These are phyloP conservation scores for Aciculosporium take DNA, from an alignment of 2,329 filamentous ascomycete species.

Conservation along the genomic window DNA sequence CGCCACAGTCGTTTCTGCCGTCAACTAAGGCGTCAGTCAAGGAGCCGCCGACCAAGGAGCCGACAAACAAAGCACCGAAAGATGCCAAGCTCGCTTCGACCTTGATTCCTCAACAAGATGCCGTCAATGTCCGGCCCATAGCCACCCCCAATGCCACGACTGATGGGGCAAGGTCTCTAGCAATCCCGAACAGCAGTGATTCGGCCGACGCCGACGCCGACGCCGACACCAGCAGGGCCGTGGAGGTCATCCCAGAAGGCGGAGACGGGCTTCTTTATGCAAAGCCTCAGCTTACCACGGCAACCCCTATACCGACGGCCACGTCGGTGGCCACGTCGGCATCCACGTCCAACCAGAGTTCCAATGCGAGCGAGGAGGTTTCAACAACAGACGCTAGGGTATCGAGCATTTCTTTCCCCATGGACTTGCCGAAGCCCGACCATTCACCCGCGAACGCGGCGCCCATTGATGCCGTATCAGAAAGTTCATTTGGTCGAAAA, in stretches of 20 bases:
- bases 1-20: slow-evolving; percentile 18
- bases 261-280: too few species aligned
- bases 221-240: not conserved
- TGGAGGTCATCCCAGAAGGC: not conserved
- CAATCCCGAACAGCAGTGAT: too few species aligned
- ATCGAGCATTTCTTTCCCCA: slow-evolving; percentile 21
- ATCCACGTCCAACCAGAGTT: slow-evolving; percentile 10
- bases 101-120: not conserved
- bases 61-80: not conserved
- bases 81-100: not conserved
- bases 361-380: slow-evolving; percentile 11
- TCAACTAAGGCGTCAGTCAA: not conserved
- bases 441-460: slow-evolving; percentile 5
- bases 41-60: not conserved
- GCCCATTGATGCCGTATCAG: slow-evolving; percentile 3
- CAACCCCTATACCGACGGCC: not conserved
- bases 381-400: slow-evolving; percentile 17
- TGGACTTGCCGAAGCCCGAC: slow-evolving; percentile 18
- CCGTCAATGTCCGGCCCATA: not conserved
- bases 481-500: slow-evolving; percentile 6
- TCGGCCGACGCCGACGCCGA: not conserved
- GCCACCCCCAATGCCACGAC: not conserved
- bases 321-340: not conserved
- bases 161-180: not conserved
- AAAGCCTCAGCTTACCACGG: not conserved